Evolutionary conservation across 352 stramenopile genomes (phyloP).

Genomic region (Vaucheria bursata): DNA sequence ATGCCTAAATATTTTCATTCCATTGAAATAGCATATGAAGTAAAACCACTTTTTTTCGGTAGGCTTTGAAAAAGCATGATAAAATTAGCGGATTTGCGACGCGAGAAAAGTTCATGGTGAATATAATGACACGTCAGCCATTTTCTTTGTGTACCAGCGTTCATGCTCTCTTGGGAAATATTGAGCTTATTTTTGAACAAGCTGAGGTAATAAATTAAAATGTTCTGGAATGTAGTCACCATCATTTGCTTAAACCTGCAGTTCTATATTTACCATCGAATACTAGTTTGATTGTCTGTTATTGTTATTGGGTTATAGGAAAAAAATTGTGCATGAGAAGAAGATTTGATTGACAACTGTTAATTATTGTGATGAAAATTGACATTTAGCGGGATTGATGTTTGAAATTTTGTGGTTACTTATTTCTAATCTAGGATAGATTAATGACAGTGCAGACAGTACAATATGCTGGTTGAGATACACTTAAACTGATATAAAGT

Average conservation of each 20-base stretch:
- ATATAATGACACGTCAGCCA: conserved; percentile 31
- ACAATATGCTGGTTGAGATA: too few relatives aligned
- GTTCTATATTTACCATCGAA: background rate
- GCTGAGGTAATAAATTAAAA: background rate
- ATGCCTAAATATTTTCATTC: too few relatives aligned
- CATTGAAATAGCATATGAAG: too few relatives aligned
- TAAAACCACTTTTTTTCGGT: too few relatives aligned
- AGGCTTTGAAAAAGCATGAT: conserved; percentile 36
- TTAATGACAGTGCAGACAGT: too few relatives aligned
- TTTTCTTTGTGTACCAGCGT: conserved; percentile 20
- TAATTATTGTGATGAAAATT: background rate
- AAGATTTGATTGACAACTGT: background rate
- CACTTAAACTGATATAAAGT: too few relatives aligned
- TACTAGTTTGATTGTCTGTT: background rate
- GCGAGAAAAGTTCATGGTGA: conserved; percentile 19
- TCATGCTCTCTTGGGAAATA: background rate
- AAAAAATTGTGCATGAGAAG: background rate
- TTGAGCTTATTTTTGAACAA: conserved; percentile 2
- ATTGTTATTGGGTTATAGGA: too few relatives aligned
- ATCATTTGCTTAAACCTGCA: background rate
- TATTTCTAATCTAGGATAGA: too few relatives aligned
- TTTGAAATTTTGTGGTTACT: too few relatives aligned
- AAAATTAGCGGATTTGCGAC: conserved; percentile 17
- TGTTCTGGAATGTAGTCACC: background rate
- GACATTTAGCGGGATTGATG: background rate